Base-by-base conservation (phyloP, 352 stramenopile genomes). In the Blastocystis sp. region DNA sequence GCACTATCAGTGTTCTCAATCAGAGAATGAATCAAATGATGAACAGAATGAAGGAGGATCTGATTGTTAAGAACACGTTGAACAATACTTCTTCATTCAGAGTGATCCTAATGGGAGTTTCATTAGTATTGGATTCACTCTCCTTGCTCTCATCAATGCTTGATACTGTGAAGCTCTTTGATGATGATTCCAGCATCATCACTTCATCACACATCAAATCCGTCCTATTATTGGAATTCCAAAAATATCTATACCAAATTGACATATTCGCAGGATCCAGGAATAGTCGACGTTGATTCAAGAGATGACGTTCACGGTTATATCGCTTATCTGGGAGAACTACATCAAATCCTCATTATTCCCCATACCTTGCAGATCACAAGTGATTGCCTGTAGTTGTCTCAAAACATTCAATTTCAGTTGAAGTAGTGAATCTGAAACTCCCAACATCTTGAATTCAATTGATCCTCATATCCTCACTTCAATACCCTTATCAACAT, bases 131-230 rank as follows among this genome's bases (percentile, higher is more conserved):
- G 2, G 39, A 46, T 46, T 46, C 9, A 9, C 39, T 46, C 2
- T 2, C 9, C 2, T 46, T 9, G 3, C 2, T 46, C 9, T 46
- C 39, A 46, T 12, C n/a, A 24, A 2, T 49, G 7, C 21, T 21
- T 37, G 1, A 4, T 4, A 43, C 19, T 0, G 63, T 54, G 32
- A 71, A 43, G 2, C 14, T 29, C 27, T 14, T 5, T 16, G 27
- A 16, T n/a, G 35, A n/a, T 5, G 32, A 12, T 6, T 37, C 32
- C 2, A 46, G 12, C 5, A 61, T 46, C 12, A 32, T 43, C 6
- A 43, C 21, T 21, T 74, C 63, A 46, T 74, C 63, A 43, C 63
- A 74, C n/a, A 74, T 27, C n/a, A 37, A 74, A 43, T 74, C 63
- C 0, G 63, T 49, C 63, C 63, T 74, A 74, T 16, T 12, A 32